Conservation (phyloP, 805 yeast species). For the Blastobotrys peoriensis region DNA sequence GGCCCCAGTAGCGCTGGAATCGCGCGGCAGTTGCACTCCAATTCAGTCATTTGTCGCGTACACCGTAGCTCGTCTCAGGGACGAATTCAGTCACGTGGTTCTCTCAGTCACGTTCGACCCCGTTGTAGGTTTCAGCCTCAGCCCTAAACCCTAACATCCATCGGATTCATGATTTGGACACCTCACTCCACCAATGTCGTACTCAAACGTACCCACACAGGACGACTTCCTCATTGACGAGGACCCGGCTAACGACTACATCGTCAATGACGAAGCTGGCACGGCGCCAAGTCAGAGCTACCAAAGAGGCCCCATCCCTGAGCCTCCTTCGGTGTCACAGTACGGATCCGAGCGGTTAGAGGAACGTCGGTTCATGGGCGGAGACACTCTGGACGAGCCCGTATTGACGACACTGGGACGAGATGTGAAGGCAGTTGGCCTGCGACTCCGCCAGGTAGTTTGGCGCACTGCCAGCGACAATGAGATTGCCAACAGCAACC, state of each 20-base stretch:
- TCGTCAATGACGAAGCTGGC: slow-evolving; percentile 23
- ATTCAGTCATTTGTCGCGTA: too few species aligned
- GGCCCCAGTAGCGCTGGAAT: too few species aligned
- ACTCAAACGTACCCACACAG: background rate
- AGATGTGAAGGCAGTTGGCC: slow-evolving; percentile 41
- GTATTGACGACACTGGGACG: slow-evolving; percentile 49
- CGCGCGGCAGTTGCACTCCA: too few species aligned
- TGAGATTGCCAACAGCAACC: slow-evolving; percentile 10
- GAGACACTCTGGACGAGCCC: slow-evolving; percentile 70
- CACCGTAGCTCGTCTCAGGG: too few species aligned
- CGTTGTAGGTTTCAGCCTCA: too few species aligned
- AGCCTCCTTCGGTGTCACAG: slow-evolving; percentile 15
- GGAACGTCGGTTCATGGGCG: slow-evolving; percentile 54
- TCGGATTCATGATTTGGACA: too few species aligned
- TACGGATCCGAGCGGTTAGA: slow-evolving; percentile 30
- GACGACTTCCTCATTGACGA: slow-evolving; percentile 17
- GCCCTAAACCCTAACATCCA: too few species aligned
- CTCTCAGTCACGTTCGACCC: too few species aligned
- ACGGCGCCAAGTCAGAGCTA: background rate
- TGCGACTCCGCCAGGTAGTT: slow-evolving; percentile 37
- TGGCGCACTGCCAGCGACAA: slow-evolving; percentile 32
- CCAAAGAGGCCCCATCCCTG: slow-evolving; percentile 10
- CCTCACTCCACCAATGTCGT: too few species aligned
- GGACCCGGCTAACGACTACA: slow-evolving; percentile 18
- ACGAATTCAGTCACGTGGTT: too few species aligned